These are phyloP conservation scores for Paramecium primaurelia DNA, from an alignment of 73 alveolate species.

Conservation along the genomic window DNA sequence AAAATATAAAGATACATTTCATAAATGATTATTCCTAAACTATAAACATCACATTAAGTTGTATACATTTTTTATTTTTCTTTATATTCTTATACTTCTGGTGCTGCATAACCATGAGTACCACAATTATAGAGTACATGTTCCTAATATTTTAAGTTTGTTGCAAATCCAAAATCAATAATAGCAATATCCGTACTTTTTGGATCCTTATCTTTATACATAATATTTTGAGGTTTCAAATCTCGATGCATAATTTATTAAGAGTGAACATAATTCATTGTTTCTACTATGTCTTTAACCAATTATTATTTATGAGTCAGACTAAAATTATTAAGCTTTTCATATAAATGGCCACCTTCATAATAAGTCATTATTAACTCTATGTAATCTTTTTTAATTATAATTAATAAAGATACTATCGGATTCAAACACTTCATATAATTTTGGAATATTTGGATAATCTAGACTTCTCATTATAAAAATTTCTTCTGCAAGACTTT, in stretches of 20 bases:
- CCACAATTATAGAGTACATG: slow-evolving; percentile 62
- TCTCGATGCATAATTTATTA: neutral
- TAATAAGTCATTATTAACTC: neutral
- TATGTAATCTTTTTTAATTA: neutral
- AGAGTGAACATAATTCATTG: neutral
- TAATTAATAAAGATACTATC: neutral
- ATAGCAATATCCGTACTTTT: neutral
- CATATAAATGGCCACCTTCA: neutral
- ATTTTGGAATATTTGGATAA: neutral
- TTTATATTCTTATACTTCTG: slow-evolving; percentile 61
- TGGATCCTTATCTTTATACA: neutral
- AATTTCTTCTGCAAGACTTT: neutral
- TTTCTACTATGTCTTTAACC: neutral
- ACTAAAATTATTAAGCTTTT: neutral
- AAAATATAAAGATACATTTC: neutral
- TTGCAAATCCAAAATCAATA: slow-evolving; percentile 6
- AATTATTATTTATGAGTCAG: neutral
- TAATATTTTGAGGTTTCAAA: neutral
- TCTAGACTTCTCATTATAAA: neutral
- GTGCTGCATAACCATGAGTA: slow-evolving; percentile 73
- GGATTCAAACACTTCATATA: neutral
- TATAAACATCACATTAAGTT: neutral
- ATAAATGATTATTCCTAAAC: neutral
- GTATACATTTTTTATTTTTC: slow-evolving; percentile 9
- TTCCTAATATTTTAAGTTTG: neutral